Evolutionary conservation across 148 eudicot species (phyloP), one percentile per base, ranked within the genome.

Genomic region (Hydrangea macrophylla): DNA sequence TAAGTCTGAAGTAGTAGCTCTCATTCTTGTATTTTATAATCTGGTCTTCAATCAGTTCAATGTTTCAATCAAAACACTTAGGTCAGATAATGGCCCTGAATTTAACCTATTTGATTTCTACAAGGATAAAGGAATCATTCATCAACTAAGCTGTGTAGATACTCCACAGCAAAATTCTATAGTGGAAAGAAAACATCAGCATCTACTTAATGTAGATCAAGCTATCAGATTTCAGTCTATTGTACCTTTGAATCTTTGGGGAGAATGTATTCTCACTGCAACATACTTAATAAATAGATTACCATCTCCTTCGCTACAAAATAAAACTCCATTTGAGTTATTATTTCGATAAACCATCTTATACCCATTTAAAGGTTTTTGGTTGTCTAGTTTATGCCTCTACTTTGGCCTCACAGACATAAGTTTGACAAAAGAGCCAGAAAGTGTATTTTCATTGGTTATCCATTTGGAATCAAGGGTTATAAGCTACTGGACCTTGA

Each of bases 171-270:
- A 33, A 10, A 20, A 11, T 26, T 58, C 6, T 20, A 26, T 6
- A 23, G 67, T 63, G 2, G 67, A 63, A 25, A 1, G 30, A 0
- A 63, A 63, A 22, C 67, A 63, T 26, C 54, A 13, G 10, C 54
- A 63, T 25, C 1, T 63, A 0, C 9, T 63, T 20, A n/a, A 63
- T 17, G 50, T 26, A 9, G 28, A 51, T 22, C 54, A 55, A 63
- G 67, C 67, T 1, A 2, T 63, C 2, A 37, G 3, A 42, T 42
- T 63, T 13, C 67, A 63, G 5, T 30, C 53, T 17, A 1, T 3
- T 9, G 11, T 63, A 6, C 67, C 67, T 1, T 15, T 8, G 0
- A n/a, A n/a, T n/a, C n/a, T n/a, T n/a, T n/a, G n/a, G n/a, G n/a
- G n/a, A n/a, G n/a, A n/a, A n/a, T n/a, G 51, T 63, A 12, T 63